Evolutionary conservation across 495 filamentous ascomycete species (phyloP), one percentile per base, ranked within the genome.

Genomic region (Trichoderma reesei): DNA sequence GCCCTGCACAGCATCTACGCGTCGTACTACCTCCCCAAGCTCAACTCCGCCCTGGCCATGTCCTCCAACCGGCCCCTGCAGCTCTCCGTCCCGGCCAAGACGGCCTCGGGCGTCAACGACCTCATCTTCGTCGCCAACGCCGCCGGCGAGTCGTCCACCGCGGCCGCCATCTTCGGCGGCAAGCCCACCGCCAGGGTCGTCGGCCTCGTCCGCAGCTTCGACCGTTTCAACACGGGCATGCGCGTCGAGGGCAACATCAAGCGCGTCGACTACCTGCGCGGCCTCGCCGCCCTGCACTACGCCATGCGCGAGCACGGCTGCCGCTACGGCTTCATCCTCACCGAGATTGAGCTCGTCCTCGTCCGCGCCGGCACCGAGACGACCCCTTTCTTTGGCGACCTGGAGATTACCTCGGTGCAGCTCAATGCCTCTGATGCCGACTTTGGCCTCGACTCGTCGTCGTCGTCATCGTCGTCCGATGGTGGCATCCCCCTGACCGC

Each of bases 151-250:
- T 73, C 76, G 9, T 69, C 79, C 8, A 70, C 72, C 8, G 79
- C 78, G 6, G 76, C 78, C 1, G 75, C 78, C 65, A 91, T 90
- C 60, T 85, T 87, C 70, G 81, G 83, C 38, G 89, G 88, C 56
- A 84, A 87, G 66, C 84, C 85, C 0, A 87, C 88, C 5, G 90
- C 88, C 5, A 88, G 91, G 46, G 84, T 95, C 34, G 90, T 96
- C 44, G 92, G 92, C 7, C 83, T 96, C 7, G 89, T 91, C 68
- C 94, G 92, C 76, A 86, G 84, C 71, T 96, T 91, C 72, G 88
- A 96, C 70, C 85, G 88, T 48, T 96, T 93, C 90, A 96, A 96
- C 79, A 91, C 90, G 3, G 89, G 88, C 64, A 93, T 96, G 90
- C 89, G 91, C 70, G 86, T 86, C 65, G 90, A 92, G 71, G 82